phyloP scores from a whole-genome alignment of 1,284 basidiomycete genomes.

The Ceratobasidium sp. region DNA sequence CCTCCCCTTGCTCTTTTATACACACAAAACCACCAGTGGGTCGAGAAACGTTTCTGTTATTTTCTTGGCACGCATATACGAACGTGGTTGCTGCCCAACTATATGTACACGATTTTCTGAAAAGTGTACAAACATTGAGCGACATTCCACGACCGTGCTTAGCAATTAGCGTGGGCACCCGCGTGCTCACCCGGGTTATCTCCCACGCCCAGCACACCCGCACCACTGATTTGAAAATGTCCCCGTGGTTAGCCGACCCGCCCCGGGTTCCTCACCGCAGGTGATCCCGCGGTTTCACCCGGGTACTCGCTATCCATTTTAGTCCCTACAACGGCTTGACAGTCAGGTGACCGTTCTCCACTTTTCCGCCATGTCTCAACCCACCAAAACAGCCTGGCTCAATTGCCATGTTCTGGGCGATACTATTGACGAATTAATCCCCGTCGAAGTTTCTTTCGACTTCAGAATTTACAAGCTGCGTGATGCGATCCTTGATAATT shows the following conservation, averaged over 20 bases:
- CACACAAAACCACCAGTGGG: background rate
- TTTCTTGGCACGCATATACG: background rate
- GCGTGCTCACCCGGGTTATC: slow-evolving; percentile 4
- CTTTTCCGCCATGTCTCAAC: no score
- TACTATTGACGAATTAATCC: no score
- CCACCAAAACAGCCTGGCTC: no score
- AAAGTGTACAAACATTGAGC: background rate
- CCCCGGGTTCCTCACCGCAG: background rate
- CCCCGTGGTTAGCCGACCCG: background rate
- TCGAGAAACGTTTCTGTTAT: no score
- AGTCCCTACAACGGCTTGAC: background rate
- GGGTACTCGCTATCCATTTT: slow-evolving; percentile 16
- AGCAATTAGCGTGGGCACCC: background rate
- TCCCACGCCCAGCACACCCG: background rate
- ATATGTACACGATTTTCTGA: background rate
- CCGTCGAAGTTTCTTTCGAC: no score
- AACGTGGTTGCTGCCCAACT: background rate
- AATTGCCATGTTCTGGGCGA: no score
- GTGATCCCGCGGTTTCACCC: background rate
- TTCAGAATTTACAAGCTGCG: no score
- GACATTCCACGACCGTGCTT: background rate
- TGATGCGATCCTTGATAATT: no score
- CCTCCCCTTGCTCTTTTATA: background rate
- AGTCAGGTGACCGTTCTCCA: no score
- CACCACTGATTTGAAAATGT: background rate